Evolutionary conservation across 1,284 basidiomycete genomes (phyloP), one percentile per base, ranked within the genome.

Genomic region (Cystobasidium sp.): DNA sequence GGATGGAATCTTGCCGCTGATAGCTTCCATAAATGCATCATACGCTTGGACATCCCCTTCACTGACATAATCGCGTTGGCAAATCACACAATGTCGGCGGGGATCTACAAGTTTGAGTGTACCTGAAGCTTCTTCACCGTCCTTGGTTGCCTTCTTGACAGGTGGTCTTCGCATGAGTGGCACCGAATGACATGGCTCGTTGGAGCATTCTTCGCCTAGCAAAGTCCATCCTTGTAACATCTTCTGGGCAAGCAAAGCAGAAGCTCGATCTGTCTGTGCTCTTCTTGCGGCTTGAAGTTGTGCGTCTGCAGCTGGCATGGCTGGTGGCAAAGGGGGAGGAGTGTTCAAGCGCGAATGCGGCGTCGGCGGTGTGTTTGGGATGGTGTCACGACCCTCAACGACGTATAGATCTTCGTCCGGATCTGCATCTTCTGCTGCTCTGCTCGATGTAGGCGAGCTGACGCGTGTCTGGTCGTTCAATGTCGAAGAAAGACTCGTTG

Each of bases 141-240:
- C 43, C 47, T 55, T 39, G 41, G 62, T 44, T 0, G 62, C 20
- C 24, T 56, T 51, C 59, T 73, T 68, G 22, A 55, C 51, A n/a
- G 46, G 52, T 16, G 74, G 74, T 49, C 74, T 71, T 39, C 75
- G 58, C 83, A 82, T 37, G 79, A 78, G 72, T 7, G 80, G 80
- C 16, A 80, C 77, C 8, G 77, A 78, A 68, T 75, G 75, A 64
- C 80, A 80, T 16, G 59, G 56, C 20, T 75, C 74, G 78, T 87
- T 88, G 0, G 87, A 87, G 79, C 92, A 93, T 82, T 92, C 91
- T 63, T 92, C 91, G 52, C 86, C 90, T 22, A 93, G 84, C 89
- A 93, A 90, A 0, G 91, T 88, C 90, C 90, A 93, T 53, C 91
- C 91, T 80, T 88, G 88, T 58, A 93, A 82, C 75, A 93, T 84